Conservation (phyloP, 2,329 filamentous ascomycete genomes). For the Akanthomyces muscarius region DNA sequence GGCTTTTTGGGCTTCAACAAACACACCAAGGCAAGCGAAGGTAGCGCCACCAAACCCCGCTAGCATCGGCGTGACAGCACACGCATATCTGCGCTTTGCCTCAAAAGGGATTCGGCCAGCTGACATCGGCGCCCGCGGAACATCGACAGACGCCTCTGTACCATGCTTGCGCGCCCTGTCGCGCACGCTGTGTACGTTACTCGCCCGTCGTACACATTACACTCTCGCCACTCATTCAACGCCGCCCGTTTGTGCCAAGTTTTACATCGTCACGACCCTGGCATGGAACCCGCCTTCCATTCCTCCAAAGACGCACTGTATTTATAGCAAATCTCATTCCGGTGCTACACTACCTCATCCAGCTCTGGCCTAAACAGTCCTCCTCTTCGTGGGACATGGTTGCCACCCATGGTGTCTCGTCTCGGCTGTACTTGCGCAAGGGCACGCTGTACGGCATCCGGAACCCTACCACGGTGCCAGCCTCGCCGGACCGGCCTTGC, state of each 20-base stretch:
- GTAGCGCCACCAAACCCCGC: not conserved
- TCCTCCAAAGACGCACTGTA: no score
- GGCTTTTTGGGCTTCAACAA: no score
- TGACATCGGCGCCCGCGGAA: conserved; percentile 1
- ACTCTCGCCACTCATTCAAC: not conserved
- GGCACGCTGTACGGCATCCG: conserved; percentile 83
- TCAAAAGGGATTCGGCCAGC: not conserved
- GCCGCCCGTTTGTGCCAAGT: no score
- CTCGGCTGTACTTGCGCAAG: conserved; percentile 57
- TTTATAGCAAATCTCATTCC: no score
- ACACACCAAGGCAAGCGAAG: not conserved
- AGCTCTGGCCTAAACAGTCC: conserved; percentile 54
- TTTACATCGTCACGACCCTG: not conserved
- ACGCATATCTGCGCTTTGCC: not conserved
- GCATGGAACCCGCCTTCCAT: no score
- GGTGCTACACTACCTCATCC: conserved; percentile 25
- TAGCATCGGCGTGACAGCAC: not conserved
- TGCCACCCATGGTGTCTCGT: conserved; percentile 75
- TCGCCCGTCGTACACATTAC: not conserved
- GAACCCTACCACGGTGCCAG: conserved; percentile 55
- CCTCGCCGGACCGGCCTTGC: conserved; percentile 21
- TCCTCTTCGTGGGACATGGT: conserved; percentile 54
- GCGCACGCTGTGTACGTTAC: not conserved
- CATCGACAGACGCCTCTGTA: not conserved
- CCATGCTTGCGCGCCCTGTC: not conserved